Base-by-base conservation (phyloP, 2,329 filamentous ascomycete species). In the Sporothrix inflata region DNA sequence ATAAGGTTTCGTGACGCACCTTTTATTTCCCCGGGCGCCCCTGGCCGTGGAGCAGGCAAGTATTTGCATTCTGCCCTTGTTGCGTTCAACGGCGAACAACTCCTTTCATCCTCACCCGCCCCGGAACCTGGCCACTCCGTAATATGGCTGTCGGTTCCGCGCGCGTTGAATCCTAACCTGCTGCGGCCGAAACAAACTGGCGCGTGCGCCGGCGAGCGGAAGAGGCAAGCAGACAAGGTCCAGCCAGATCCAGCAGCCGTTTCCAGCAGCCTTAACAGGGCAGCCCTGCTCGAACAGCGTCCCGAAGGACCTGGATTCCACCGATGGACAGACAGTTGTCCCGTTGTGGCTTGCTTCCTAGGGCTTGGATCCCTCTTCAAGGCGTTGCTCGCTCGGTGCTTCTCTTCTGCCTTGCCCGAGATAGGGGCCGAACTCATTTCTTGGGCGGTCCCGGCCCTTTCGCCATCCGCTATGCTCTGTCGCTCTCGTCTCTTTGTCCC, bases 111-210 rank as follows among this genome's bases (percentile, higher is more conserved):
- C 21, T 3, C 30, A 21, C 55, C 11, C 30, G 30, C 19, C 30
- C 55, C 55, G 55, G 55, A 61, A 61, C 30, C 30, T 61, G 55
- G 55, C 55, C n/a, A 61, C 34, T 61, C 60, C 40, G 60, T 16
- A n/a, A n/a, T n/a, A 21, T 61, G 68, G 38, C 69, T 49, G 24
- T 67, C 42, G 24, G 71, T 68, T 49, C 60, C 55, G 55, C 55
- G 55, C 55, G 55, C 55, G 19, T 61, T 30, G 55, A 40, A 69
- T 55, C 66, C 42, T 66, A 21, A 21, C 57, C n/a, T 72, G 71
- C 71, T 67, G 71, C 68, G 60, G 67, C 68, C 67, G 67, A 72
- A 72, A 72, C 60, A 67, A 51, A 12, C 38, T 27, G 69, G 57
- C 11, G 40, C 40, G 61, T 70, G 34, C 68, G n/a, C 55, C 21